Base-by-base conservation (phyloP, 2,329 filamentous ascomycete genomes). In the Microcera coccophila region DNA sequence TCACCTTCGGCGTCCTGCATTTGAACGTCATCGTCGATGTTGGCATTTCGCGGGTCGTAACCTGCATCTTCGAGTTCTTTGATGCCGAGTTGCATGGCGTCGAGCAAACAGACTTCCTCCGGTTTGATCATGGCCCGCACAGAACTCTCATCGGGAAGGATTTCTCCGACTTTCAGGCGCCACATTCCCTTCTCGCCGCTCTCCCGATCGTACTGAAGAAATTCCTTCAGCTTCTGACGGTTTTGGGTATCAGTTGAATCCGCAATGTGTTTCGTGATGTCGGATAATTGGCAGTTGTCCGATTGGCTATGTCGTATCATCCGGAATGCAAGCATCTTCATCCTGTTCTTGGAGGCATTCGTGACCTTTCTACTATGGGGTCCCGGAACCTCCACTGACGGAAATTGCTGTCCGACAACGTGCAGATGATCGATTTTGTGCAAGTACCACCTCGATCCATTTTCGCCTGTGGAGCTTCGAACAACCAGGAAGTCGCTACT, bases 191-290 rank as follows among this genome's bases (percentile, higher is more conserved):
- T 90, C 40, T 84, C 79, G 7, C 58, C 59, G 32, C 64, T 68
- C 15, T 90, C 85, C 59, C 94, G 90, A 58, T 93, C 85, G 61
- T 96, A 97, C 37, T 82, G 78, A 54, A 98, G 82, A 63, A 98
- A 97, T 57, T 98, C 93, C 59, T 96, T 93, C 69, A 98, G 84
- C 66, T 97, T 96, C 59, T 95, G 90, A 24, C 93, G 81, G 56
- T 96, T 97, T 61, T 97, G 91, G 42, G 93, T 90, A 61, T 97
- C 91, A 16, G 88, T 93, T 5, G 90, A 93, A 29, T 93, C 91
- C 7, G 89, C 87, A 48, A 97, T 88, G 62, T 98, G 93, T 34
- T 82, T 86, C 3, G 90, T 96, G 28, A 98, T 86, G 57, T 91
- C 87, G n/a, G 80, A 81, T 14, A 95, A 79, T 17, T 83, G 83